A percentile compares a stretch with the other conserved stretches of the same genome.
Evolutionary conservation across 257 asterid genomes (phyloP).

Genomic region (Solanum tarapatanum): DNA sequence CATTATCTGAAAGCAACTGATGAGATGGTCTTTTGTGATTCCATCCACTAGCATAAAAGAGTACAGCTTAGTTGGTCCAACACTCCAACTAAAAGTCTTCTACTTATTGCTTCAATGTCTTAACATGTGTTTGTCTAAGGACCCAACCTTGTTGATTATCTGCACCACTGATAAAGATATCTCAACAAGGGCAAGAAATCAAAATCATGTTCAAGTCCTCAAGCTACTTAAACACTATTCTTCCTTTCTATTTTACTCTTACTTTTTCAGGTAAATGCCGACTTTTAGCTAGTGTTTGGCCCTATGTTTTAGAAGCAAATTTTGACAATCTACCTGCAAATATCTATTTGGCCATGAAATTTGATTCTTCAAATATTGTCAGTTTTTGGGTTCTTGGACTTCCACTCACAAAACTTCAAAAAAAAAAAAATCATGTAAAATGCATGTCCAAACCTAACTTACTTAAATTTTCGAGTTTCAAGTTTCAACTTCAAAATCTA

Average conservation of each 20-base stretch:
- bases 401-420: neutral
- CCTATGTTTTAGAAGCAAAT: neutral
- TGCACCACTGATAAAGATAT: slow-evolving; percentile 14
- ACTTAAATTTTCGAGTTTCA: neutral
- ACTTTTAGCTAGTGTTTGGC: neutral
- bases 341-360: neutral
- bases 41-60: slow-evolving; percentile 89
- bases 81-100: slow-evolving; percentile 14
- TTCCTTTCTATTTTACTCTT: neutral
- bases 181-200: neutral
- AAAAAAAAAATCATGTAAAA: neutral
- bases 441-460: neutral
- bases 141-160: slow-evolving; percentile 60
- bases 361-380: neutral
- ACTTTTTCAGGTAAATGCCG: neutral
- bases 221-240: neutral
- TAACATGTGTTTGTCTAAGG: slow-evolving; percentile 71
- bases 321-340: neutral
- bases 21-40: slow-evolving; percentile 69
- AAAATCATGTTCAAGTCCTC: neutral
- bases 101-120: slow-evolving; percentile 81
- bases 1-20: slow-evolving; percentile 64
- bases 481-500: neutral
- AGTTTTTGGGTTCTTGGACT: neutral
- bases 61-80: slow-evolving; percentile 10